Evolutionary conservation across 345 rosid genomes (phyloP).

Genomic region (Boechera divaricarpa): DNA sequence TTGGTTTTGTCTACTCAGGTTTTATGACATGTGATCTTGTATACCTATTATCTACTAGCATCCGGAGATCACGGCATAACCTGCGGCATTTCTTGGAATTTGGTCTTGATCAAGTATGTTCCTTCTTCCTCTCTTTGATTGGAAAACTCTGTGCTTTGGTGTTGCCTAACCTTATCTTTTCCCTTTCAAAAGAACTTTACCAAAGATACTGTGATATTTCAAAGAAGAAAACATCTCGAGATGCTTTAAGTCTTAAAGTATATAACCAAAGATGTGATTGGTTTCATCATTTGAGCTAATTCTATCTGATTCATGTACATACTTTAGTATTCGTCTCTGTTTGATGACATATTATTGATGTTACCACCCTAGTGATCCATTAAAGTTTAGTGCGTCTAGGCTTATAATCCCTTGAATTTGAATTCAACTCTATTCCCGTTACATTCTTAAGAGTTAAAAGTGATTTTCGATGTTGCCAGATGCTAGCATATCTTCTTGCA

Average conservation of each 20-base stretch:
- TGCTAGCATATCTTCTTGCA: constrained; percentile 77
- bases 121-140: constrained; percentile 9
- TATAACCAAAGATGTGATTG: neutral
- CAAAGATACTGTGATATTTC: too few species aligned
- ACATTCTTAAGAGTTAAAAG: neutral
- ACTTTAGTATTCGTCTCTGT: constrained; percentile 4
- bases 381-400: neutral
- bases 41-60: constrained; percentile 56
- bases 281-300: neutral
- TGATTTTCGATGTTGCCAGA: constrained; percentile 47
- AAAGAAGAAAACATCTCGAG: neutral
- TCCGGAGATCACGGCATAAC: constrained; percentile 45
- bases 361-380: neutral
- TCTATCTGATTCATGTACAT: neutral
- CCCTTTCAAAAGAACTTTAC: too few species aligned
- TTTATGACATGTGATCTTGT: constrained; percentile 66
- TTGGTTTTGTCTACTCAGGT: constrained; percentile 77
- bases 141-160: neutral
- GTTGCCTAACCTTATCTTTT: neutral
- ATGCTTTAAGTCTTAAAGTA: neutral
- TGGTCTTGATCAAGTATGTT: constrained; percentile 75
- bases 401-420: neutral
- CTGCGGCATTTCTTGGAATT: constrained; percentile 71
- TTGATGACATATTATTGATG: neutral
- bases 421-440: neutral